Conservation (phyloP, 2,329 filamentous ascomycete genomes). For the Sphaerulina populicola region DNA sequence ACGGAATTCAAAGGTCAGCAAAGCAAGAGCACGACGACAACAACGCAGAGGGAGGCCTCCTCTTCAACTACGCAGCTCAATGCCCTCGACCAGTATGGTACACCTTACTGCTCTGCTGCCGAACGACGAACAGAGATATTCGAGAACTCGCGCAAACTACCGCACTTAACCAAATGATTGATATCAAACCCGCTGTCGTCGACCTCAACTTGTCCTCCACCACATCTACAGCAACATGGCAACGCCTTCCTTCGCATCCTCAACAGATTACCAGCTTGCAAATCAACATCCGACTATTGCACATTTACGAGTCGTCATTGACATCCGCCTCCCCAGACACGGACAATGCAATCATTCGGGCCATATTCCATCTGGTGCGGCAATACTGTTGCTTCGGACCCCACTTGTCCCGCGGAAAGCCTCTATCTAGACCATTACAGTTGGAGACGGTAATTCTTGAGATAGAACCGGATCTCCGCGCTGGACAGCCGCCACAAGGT, state of each 20-base stretch:
- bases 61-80: background rate
- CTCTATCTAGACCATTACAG: background rate
- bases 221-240: background rate
- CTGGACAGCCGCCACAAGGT: background rate
- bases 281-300: slow-evolving; percentile 1
- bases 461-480: background rate
- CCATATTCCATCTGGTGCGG: slow-evolving; percentile 1
- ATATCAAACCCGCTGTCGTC: background rate
- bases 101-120: slow-evolving; percentile 2
- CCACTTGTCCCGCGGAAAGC: background rate
- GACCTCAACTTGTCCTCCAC: slow-evolving; percentile 1
- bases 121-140: slow-evolving; percentile 1
- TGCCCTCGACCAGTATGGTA: slow-evolving; percentile 6
- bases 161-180: background rate
- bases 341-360: slow-evolving; percentile 7
- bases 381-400: slow-evolving; percentile 1
- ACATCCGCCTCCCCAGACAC: background rate
- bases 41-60: background rate
- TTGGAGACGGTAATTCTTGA: slow-evolving; percentile 1
- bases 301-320: background rate
- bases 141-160: background rate
- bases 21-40: background rate
- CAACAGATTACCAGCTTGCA: background rate
- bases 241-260: background rate
- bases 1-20: background rate